A percentile compares a stretch with the other conserved stretches of the same genome.
Conservation (phyloP, 2,329 filamentous ascomycete genomes). For the Phialocephala subalpina region DNA sequence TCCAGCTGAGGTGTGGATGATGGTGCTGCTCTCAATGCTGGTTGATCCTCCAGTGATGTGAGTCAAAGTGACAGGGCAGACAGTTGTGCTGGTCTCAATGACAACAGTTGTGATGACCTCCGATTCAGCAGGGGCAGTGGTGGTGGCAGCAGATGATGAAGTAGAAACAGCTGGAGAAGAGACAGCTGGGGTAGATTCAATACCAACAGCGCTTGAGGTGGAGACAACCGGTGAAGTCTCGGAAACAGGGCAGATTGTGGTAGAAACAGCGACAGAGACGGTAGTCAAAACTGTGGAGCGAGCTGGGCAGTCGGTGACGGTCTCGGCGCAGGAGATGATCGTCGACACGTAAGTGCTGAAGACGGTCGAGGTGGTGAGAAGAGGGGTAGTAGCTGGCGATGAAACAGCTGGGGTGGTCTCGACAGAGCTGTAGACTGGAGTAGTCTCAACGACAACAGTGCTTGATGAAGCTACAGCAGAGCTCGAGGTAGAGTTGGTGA, state of each 20-base stretch:
- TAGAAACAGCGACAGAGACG: conserved; percentile 21
- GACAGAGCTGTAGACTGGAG: conserved; percentile 21
- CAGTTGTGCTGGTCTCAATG: conserved; percentile 38
- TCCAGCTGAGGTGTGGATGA: conserved; percentile 43
- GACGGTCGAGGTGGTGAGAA: conserved; percentile 51
- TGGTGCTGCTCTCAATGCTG: conserved; percentile 28
- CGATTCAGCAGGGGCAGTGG: conserved; percentile 11
- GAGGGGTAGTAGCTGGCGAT: conserved; percentile 2
- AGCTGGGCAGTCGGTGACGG: conserved; percentile 59
- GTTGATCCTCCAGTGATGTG: conserved; percentile 30
- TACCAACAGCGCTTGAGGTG: conserved; percentile 9
- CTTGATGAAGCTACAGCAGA: conserved; percentile 7
- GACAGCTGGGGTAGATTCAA: conserved; percentile 9
- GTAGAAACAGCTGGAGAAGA: conserved; percentile 17
- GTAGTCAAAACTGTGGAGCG: conserved; percentile 30
- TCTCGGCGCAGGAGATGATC: conserved; percentile 56
- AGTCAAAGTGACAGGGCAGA: conserved; percentile 42
- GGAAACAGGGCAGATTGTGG: conserved; percentile 22
- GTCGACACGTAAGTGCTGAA: conserved; percentile 59
- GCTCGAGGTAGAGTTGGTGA: conserved; percentile 27
- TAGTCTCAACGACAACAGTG: conserved; percentile 14
- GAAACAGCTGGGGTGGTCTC: conserved; percentile 13
- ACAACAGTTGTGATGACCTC: conserved; percentile 36
- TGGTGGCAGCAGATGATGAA: conserved; percentile 14
- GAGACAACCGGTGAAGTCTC: conserved; percentile 10